Conservation (phyloP, 306 rosid species). For the Cicer bijugum region DNA sequence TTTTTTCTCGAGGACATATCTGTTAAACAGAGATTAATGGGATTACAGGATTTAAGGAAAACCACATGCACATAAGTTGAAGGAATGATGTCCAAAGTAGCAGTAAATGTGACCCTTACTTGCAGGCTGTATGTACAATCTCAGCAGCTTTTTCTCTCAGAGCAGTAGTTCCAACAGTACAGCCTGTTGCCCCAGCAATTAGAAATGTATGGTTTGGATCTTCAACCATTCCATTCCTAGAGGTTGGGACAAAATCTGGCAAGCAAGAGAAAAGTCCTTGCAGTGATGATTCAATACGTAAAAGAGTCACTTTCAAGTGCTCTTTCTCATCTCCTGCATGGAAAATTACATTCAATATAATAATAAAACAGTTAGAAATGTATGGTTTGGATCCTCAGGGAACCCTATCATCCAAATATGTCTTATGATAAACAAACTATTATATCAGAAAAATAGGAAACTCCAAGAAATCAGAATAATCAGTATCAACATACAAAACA, state of each 20-base stretch:
- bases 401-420: conserved; percentile 23
- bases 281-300: conserved; percentile 90
- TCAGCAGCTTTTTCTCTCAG: conserved; percentile 90
- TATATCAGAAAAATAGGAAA: background rate
- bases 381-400: background rate
- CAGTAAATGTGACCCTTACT: conserved; percentile 55
- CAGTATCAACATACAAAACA: conserved; percentile 1
- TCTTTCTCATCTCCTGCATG: conserved; percentile 93
- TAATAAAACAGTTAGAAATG: conserved; percentile 34
- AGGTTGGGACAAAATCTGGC: conserved; percentile 86
- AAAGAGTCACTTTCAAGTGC: conserved; percentile 95
- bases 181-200: conserved; percentile 96
- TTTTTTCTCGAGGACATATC: conserved; percentile 80
- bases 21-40: conserved; percentile 50
- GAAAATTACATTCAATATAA: conserved; percentile 43
- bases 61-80: conserved; percentile 38
- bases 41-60: conserved; percentile 37
- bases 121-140: conserved; percentile 86
- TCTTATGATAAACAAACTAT: conserved; percentile 5
- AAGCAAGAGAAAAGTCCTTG: conserved; percentile 97
- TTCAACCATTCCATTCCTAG: conserved; percentile 68
- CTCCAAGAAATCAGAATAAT: conserved; percentile 21
- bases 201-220: conserved; percentile 65
- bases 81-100: conserved; percentile 28
- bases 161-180: conserved; percentile 78